Evolutionary conservation across 441 rosid species (phyloP).

Genomic region (Aquilaria agallochum): DNA sequence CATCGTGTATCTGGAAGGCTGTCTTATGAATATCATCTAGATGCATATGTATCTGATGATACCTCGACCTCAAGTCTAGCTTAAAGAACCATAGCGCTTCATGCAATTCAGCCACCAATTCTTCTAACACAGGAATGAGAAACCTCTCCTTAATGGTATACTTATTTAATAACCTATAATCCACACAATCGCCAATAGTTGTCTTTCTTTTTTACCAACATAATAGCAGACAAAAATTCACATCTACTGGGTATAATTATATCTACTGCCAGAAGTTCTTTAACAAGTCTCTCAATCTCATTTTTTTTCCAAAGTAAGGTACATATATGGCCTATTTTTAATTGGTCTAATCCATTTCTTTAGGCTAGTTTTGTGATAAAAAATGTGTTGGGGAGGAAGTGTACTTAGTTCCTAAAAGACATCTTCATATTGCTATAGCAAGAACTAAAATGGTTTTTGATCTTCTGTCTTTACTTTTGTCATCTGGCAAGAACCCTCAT

Average conservation of each 20-base stretch:
- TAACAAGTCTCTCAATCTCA: background rate
- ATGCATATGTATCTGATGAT: background rate
- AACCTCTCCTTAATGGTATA: background rate
- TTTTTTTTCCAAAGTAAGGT: background rate
- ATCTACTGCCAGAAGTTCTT: background rate
- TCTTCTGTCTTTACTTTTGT: too few relatives aligned
- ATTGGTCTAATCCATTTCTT: background rate
- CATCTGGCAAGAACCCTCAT: too few relatives aligned
- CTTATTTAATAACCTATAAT: background rate
- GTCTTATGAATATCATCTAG: background rate
- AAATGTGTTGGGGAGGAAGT: background rate
- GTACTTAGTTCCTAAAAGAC: background rate
- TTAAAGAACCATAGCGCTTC: background rate
- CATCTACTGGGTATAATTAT: background rate
- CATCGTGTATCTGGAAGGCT: background rate
- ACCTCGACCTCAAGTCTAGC: background rate
- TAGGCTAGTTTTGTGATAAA: background rate
- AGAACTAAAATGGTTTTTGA: background rate
- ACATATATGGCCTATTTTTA: background rate
- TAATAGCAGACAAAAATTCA: background rate
- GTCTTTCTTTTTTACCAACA: background rate
- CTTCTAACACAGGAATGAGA: conserved; percentile 4
- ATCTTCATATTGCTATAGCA: background rate
- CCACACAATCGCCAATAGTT: conserved; percentile 1
- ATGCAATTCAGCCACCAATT: background rate